A percentile compares a stretch with the other conserved stretches of the same genome.
These are phyloP conservation scores for Trichoderma orchidacearum DNA, from an alignment of 495 filamentous ascomycete species.

Conservation along the genomic window DNA sequence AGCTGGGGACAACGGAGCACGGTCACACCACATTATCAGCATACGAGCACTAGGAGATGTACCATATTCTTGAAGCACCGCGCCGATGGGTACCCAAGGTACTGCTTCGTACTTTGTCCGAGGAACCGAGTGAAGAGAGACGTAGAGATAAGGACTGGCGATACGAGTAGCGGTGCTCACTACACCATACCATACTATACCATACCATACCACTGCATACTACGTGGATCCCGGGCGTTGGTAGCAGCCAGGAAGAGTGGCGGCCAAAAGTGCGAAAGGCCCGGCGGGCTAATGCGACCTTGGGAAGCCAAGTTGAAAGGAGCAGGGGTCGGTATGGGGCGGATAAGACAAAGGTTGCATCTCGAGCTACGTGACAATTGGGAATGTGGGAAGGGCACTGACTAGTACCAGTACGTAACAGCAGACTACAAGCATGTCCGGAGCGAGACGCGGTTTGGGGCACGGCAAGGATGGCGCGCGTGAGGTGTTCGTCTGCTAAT, in stretches of 20 bases:
- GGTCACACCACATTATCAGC: neutral
- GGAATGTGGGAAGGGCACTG: neutral
- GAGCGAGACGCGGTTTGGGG: too few species aligned
- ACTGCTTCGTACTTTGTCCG: neutral
- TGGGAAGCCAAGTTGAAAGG: too few species aligned
- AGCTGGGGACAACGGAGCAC: neutral
- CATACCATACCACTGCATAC: neutral
- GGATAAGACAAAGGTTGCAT: neutral
- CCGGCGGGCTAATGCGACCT: neutral
- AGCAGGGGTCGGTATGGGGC: neutral
- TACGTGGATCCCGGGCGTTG: slow-evolving; percentile 1
- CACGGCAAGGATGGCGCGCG: too few species aligned
- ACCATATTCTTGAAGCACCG: too few species aligned
- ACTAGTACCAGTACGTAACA: neutral
- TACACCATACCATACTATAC: too few species aligned
- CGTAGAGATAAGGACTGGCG: neutral
- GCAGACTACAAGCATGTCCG: too few species aligned
- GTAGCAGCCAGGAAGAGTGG: neutral
- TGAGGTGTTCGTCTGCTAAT: too few species aligned
- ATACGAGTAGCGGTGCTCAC: neutral
- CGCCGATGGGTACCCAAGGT: too few species aligned
- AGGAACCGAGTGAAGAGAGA: neutral
- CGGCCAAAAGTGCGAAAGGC: neutral
- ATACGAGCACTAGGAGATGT: neutral
- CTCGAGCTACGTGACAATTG: neutral